Evolutionary conservation across 345 rosid species (phyloP), one percentile per base, ranked within the genome.

Genomic region (Salix suchowensis): DNA sequence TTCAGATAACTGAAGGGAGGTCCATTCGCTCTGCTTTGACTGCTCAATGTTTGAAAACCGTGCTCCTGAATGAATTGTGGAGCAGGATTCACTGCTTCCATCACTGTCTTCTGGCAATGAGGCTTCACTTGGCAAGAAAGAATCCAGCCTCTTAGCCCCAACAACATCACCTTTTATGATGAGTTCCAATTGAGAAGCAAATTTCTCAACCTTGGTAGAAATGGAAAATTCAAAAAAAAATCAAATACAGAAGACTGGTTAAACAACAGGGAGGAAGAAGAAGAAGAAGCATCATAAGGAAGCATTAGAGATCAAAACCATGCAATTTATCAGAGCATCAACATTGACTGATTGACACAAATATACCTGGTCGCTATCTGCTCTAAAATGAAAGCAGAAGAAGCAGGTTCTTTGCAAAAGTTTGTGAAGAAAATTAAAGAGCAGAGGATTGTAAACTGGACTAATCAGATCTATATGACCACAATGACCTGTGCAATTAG

Each of bases 401-500:
- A 92, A 89, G 72, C 97, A 94, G 23, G 88, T 87, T 77, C 82
- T 86, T 67, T 89, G 89, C 44, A 94, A 77, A 81, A 94, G 72
- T 70, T 68, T 89, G 79, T 80, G 78, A 36, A 94, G 90, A 48
- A 84, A 69, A 84, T 76, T 76, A 85, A 94, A 92, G 40, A 94
- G 90, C 83, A 94, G 77, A 2, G 98, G 95, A 85, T 91, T 91
- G 72, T 91, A 92, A 46, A 87, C 87, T 7, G 96, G 91, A 66
- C 71, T 86, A 76, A 93, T 84, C 55, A 96, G 94, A 68, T 91
- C 92, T 8, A 93, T 86, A 78, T 90, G 97, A 60, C 99, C 99
- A 77, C 95, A 96, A 78, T 96, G 99, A 64, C 99, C 99, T 4
- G 97, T 94, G 76, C 99, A 96, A 77, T 73, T 26, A 70, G 82